phyloP scores from a whole-genome alignment of 129 eudicot genomes.

The Centrapalus pauciflorus region DNA sequence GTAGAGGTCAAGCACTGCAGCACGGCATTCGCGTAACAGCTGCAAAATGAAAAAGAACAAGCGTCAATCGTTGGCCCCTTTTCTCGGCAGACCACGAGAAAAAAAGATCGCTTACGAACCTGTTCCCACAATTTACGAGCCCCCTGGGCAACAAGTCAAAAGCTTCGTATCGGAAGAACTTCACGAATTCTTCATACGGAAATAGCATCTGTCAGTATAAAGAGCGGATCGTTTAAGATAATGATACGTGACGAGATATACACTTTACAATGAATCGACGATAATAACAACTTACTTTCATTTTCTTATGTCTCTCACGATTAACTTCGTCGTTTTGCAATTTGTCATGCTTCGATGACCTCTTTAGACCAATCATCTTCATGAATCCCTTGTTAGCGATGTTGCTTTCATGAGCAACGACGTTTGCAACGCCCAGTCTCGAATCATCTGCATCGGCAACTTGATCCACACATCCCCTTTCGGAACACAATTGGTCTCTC shows the following conservation, averaged over 20 bases:
- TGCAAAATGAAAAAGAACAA: conserved; percentile 29
- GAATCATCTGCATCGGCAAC: conserved; percentile 42
- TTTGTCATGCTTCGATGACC: conserved; percentile 48
- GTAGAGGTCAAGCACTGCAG: conserved; percentile 89
- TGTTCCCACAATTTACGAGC: conserved; percentile 85
- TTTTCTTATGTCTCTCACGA: conserved; percentile 45
- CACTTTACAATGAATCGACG: background rate
- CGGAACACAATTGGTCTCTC: conserved; percentile 44
- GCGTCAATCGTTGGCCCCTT: too few species aligned
- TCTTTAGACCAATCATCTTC: conserved; percentile 67
- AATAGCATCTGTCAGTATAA: conserved; percentile 66
- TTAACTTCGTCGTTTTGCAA: conserved; percentile 28
- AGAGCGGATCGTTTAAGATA: background rate
- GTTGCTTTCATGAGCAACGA: too few species aligned
- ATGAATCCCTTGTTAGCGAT: conserved; percentile 42
- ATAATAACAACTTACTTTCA: conserved; percentile 41
- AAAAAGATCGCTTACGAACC: too few species aligned
- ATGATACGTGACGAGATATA: conserved; percentile 4
- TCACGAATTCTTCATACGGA: conserved; percentile 83
- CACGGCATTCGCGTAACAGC: conserved; percentile 97
- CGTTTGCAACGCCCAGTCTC: conserved; percentile 29
- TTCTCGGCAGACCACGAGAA: too few species aligned
- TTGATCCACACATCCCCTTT: conserved; percentile 27
- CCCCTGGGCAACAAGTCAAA: conserved; percentile 80
- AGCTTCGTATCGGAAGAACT: conserved; percentile 52